A percentile compares a stretch with the other conserved stretches of the same genome.
Conservation (phyloP, 257 asterid species). For the Penstemon davidsonii region DNA sequence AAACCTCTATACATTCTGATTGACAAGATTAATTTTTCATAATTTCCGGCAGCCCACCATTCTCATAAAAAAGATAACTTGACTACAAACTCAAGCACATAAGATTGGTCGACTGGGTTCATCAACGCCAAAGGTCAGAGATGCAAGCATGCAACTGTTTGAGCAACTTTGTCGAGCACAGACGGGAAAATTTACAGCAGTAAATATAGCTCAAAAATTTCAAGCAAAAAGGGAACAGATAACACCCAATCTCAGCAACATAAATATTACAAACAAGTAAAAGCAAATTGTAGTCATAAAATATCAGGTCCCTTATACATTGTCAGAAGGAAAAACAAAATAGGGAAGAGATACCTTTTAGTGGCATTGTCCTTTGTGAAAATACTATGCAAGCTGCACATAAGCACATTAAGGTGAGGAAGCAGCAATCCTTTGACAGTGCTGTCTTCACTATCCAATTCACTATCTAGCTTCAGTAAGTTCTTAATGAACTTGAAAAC, state of each 20-base stretch:
- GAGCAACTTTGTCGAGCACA: not conserved
- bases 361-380: slow-evolving; percentile 47
- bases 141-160: not conserved
- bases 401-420: slow-evolving; percentile 70
- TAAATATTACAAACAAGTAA: slow-evolving; percentile 7
- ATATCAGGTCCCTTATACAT: not conserved
- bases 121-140: not conserved
- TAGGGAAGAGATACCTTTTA: slow-evolving; percentile 52
- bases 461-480: slow-evolving; percentile 72
- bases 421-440: slow-evolving; percentile 49
- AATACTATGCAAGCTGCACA: slow-evolving; percentile 56
- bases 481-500: slow-evolving; percentile 78
- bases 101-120: not conserved
- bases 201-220: not conserved
- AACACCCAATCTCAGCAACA: not conserved
- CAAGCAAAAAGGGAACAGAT: not conserved
- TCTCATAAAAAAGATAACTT: slow-evolving; percentile 9
- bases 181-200: not conserved
- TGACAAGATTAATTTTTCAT: not conserved
- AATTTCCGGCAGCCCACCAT: slow-evolving; percentile 12
- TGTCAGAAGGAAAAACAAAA: slow-evolving; percentile 5
- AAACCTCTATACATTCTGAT: not conserved
- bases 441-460: slow-evolving; percentile 49
- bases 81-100: not conserved
- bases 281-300: not conserved